Evolutionary conservation across 2,329 filamentous ascomycete species (phyloP), one percentile per base, ranked within the genome.

Genomic region (Fusarium torulosum): DNA sequence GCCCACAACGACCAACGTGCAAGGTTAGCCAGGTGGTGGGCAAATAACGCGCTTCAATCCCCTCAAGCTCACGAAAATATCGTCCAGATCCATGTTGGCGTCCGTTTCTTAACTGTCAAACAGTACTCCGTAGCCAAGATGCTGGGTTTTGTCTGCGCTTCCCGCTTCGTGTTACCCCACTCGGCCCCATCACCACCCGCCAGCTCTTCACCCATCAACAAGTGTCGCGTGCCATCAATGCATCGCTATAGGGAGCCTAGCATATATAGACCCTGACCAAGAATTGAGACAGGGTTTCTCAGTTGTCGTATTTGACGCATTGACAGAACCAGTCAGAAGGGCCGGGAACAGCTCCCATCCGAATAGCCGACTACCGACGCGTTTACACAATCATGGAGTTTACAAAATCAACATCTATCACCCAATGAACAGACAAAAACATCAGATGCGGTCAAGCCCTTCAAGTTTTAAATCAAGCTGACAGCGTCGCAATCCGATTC

Each of bases 401-500:
- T 17, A 37, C 35, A n/a, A 10, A n/a, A n/a, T n/a, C 35, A 37
- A n/a, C 17, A 10, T 33, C 27, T 29, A 11, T 29, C 27, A 29
- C 10, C 35, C 35, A 37, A 37, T 37, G 35, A 17, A 19, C 17
- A 37, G 1, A 37, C 9, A 14, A 19, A 37, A 37, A n/a, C 35
- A n/a, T 17, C 8, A 37, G 5, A 19, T 37, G n/a, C 17, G 35
- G 35, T 37, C 17, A 37, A 37, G 17, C 10, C 7, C 9, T 37
- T 4, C 17, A 17, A 19, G 35, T 37, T 37, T 37, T n/a, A 17
- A 10, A 17, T 11, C 35, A 17, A 37, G 35, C 35, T 37, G 35
- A 37, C 35, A 37, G 35, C 51, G 51, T 47, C 51, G 51, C 45
- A 53, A 35, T 46, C 33, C 20, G 29, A 33, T 27, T 27, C 14